Conservation (phyloP, 768 basidiomycete genomes). For the Lentinula sp. region DNA sequence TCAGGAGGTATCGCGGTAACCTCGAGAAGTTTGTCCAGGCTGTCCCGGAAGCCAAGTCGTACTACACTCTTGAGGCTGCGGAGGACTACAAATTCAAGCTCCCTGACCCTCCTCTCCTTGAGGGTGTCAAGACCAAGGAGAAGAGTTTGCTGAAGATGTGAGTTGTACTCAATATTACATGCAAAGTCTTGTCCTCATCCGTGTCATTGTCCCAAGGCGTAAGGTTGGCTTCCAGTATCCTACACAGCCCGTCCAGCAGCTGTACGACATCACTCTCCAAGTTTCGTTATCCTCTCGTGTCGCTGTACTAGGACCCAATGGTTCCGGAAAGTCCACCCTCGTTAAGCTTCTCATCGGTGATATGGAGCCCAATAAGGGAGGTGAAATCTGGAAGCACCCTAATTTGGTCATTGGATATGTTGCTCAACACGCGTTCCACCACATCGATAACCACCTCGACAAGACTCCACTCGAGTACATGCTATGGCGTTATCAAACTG, state of each 20-base stretch:
- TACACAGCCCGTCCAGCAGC: slow-evolving; percentile 76
- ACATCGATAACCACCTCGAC: slow-evolving; percentile 97
- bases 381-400: slow-evolving; percentile 98
- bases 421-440: slow-evolving; percentile 99
- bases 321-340: slow-evolving; percentile 96
- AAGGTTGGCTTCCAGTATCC: slow-evolving; percentile 98
- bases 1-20: slow-evolving; percentile 92
- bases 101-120: slow-evolving; percentile 92
- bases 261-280: slow-evolving; percentile 94
- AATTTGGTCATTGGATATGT: slow-evolving; percentile 99
- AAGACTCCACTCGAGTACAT: slow-evolving; percentile 99
- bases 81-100: slow-evolving; percentile 99
- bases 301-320: slow-evolving; percentile 97
- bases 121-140: slow-evolving; percentile 99
- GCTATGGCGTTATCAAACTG: slow-evolving; percentile 99
- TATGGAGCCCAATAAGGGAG: slow-evolving; percentile 93
- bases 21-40: slow-evolving; percentile 90
- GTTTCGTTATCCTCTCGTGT: slow-evolving; percentile 98
- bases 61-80: slow-evolving; percentile 92
- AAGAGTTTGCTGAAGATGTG: slow-evolving; percentile 93
- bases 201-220: slow-evolving; percentile 45
- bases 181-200: background rate
- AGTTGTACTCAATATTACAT: slow-evolving; percentile 8
- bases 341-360: slow-evolving; percentile 97
- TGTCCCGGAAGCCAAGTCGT: slow-evolving; percentile 96